Evolutionary conservation across 1,139 yeast genomes (phyloP).

Genomic region (Debaryomyces sp.): DNA sequence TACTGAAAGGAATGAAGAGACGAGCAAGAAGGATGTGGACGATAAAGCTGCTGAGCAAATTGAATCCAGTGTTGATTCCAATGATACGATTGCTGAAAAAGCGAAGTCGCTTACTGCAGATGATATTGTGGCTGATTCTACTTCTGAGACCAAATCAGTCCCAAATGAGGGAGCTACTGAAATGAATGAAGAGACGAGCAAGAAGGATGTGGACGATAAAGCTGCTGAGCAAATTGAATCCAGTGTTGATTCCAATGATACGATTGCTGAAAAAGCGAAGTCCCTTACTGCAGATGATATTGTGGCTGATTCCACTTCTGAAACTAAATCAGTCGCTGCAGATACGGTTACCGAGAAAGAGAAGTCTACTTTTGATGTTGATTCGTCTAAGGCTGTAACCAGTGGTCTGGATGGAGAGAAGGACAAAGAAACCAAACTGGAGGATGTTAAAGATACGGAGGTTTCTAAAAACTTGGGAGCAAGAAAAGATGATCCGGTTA

Average conservation of each 20-base stretch:
- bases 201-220: neutral
- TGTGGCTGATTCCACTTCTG: neutral
- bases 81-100: neutral
- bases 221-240: neutral
- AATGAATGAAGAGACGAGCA: neutral
- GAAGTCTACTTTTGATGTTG: neutral
- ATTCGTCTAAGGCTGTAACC: too few relatives aligned
- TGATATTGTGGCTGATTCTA: neutral
- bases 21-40: neutral
- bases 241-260: neutral
- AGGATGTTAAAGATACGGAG: neutral
- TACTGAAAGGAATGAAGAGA: neutral
- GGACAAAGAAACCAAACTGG: neutral
- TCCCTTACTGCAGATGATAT: neutral
- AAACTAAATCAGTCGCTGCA: neutral
- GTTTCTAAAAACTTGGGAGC: conserved; percentile 8
- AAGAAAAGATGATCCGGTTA: conserved; percentile 14
- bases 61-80: neutral
- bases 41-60: neutral
- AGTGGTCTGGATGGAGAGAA: neutral
- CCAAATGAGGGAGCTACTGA: neutral
- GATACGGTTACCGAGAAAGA: neutral
- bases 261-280: neutral
- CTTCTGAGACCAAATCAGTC: neutral
- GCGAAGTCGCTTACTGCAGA: neutral